A percentile compares a stretch with the other conserved stretches of the same genome.
phyloP scores from a whole-genome alignment of 2,329 filamentous ascomycete species.

The Ascochyta pisi region DNA sequence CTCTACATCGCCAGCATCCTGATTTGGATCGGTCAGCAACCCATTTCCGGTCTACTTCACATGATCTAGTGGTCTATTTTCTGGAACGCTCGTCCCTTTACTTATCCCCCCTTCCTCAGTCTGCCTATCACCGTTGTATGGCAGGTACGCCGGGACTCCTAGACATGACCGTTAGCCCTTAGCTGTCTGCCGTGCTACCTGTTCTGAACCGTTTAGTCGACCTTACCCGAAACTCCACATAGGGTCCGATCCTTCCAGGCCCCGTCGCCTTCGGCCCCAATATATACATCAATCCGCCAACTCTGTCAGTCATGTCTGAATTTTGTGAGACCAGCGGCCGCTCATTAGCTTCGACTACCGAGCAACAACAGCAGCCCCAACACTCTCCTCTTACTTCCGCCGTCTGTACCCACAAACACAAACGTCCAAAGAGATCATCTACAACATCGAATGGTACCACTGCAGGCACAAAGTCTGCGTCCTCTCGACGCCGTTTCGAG shows the following conservation, averaged over 20 bases:
- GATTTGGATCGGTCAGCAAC: constrained; percentile 43
- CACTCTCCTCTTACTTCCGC: constrained; percentile 22
- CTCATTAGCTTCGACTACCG: constrained; percentile 36
- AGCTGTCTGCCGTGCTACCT: constrained; percentile 41
- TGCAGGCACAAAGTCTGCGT: constrained; percentile 28
- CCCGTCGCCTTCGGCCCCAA: constrained; percentile 31
- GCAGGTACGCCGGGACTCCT: constrained; percentile 34
- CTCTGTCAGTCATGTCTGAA: constrained; percentile 43
- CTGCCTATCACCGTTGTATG: constrained; percentile 39
- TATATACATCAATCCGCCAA: constrained; percentile 43
- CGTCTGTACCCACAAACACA: constrained; percentile 24
- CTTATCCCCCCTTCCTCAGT: constrained; percentile 37
- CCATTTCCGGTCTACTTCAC: constrained; percentile 36
- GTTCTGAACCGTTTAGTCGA: constrained; percentile 41
- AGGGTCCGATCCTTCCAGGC: constrained; percentile 42
- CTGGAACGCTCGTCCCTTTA: constrained; percentile 39
- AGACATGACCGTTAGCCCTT: constrained; percentile 43
- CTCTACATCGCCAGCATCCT: constrained; percentile 40
- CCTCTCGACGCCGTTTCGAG: constrained; percentile 39
- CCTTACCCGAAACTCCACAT: constrained; percentile 38
- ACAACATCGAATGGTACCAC: constrained; percentile 38
- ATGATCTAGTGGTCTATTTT: constrained; percentile 31
- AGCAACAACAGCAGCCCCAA: constrained; percentile 31
- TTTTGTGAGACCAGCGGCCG: constrained; percentile 42
- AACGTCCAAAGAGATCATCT: constrained; percentile 29